Evolutionary conservation across 805 yeast species (phyloP).

Genomic region (Kodamaea kaohsiungensis): DNA sequence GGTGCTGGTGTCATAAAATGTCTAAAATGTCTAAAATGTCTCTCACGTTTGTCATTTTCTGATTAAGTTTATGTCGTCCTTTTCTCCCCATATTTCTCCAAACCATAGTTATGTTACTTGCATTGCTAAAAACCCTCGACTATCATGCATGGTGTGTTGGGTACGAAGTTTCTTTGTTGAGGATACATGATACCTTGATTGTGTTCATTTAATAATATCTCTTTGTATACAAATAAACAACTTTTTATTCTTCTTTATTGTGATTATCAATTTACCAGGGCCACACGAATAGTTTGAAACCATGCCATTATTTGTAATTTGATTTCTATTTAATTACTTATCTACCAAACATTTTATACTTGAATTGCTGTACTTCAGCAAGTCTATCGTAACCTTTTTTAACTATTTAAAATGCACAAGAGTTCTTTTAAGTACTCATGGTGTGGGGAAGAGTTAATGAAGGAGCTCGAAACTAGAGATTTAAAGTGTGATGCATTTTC

Average conservation of each 20-base stretch:
- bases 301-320: no score
- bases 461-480: not conserved
- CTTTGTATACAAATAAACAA: not conserved
- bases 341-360: no score
- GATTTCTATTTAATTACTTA: no score
- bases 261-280: no score
- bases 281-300: no score
- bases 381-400: not conserved
- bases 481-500: conserved; percentile 6
- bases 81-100: not conserved
- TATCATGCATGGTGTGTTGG: not conserved
- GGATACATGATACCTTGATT: not conserved
- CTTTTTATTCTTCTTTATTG: no score
- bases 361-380: no score
- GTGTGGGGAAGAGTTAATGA: conserved; percentile 5
- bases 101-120: not conserved
- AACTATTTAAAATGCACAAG: conserved; percentile 4
- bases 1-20: no score
- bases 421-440: conserved; percentile 6
- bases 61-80: not conserved
- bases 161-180: not conserved
- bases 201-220: not conserved
- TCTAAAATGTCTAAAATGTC: no score
- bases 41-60: not conserved
- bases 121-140: not conserved